Conservation (phyloP, 306 rosid genomes). For the Prinsepia uniflora region DNA sequence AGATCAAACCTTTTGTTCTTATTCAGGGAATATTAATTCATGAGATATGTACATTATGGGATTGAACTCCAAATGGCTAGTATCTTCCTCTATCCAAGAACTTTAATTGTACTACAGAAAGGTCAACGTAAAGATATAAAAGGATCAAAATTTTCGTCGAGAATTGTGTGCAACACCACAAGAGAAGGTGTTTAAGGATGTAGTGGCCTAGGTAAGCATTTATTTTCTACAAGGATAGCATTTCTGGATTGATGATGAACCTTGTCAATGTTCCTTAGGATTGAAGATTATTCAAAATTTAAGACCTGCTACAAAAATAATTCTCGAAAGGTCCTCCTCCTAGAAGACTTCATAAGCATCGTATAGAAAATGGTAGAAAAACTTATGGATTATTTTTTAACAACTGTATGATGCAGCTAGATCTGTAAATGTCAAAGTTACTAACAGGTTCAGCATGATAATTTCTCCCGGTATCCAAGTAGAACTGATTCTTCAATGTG, state of each 20-base stretch:
- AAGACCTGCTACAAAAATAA: background rate
- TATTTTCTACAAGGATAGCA: background rate
- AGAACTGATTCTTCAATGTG: background rate
- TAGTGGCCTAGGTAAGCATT: background rate
- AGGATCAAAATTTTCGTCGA: background rate
- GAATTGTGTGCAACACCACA: background rate
- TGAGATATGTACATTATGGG: too few species aligned
- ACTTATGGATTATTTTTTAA: background rate
- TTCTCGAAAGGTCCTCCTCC: too few species aligned
- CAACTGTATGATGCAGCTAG: background rate
- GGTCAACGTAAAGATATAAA: background rate
- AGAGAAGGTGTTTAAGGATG: background rate
- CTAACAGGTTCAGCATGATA: background rate
- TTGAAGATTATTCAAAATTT: background rate
- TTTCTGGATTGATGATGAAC: background rate
- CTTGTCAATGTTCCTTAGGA: background rate
- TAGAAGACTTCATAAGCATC: background rate
- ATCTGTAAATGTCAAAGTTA: background rate
- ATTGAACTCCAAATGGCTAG: too few species aligned
- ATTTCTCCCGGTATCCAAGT: background rate
- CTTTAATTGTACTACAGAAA: too few species aligned
- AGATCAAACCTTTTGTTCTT: too few species aligned
- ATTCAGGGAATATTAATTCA: too few species aligned
- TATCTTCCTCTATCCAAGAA: too few species aligned
- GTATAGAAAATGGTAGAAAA: background rate